A percentile compares a stretch with the other conserved stretches of the same genome.
phyloP scores from a whole-genome alignment of 1,284 basidiomycete genomes.

The Heterobasidion occidentale region DNA sequence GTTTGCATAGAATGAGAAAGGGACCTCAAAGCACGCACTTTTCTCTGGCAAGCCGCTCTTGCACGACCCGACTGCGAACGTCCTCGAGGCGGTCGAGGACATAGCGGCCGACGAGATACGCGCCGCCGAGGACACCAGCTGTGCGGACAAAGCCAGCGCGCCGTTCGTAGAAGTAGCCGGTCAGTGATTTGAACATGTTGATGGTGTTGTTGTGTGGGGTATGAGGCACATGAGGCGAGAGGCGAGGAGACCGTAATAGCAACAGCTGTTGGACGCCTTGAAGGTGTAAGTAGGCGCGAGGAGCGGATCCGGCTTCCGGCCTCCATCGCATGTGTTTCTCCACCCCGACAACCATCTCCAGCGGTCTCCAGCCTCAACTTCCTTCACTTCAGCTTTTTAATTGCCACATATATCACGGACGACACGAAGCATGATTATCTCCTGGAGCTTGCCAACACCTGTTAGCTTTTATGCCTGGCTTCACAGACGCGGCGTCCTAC shows the following conservation, averaged over 20 bases:
- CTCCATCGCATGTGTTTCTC: too few relatives aligned
- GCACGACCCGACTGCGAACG: slow-evolving; percentile 56
- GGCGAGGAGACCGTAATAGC: not conserved
- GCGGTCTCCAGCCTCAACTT: too few relatives aligned
- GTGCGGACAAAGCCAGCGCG: slow-evolving; percentile 34
- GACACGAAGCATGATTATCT: too few relatives aligned
- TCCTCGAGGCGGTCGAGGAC: slow-evolving; percentile 62
- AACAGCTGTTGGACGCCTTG: not conserved
- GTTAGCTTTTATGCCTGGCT: too few relatives aligned
- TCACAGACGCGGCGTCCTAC: too few relatives aligned
- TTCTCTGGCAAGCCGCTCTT: slow-evolving; percentile 62
- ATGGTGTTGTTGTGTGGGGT: not conserved
- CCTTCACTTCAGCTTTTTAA: too few relatives aligned
- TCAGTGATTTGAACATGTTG: slow-evolving; percentile 11
- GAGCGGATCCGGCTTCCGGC: too few relatives aligned
- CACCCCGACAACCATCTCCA: too few relatives aligned
- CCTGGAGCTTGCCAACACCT: too few relatives aligned
- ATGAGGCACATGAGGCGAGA: not conserved
- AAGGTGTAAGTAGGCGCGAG: not conserved
- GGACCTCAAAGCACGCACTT: slow-evolving; percentile 42
- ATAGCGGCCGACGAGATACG: slow-evolving; percentile 66
- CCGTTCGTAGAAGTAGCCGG: slow-evolving; percentile 40
- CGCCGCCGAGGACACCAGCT: slow-evolving; percentile 47
- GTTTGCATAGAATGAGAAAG: slow-evolving; percentile 1
- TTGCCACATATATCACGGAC: too few relatives aligned